phyloP scores from a whole-genome alignment of 2,329 filamentous ascomycete genomes.

The Ophiosphaerella herpotricha region DNA sequence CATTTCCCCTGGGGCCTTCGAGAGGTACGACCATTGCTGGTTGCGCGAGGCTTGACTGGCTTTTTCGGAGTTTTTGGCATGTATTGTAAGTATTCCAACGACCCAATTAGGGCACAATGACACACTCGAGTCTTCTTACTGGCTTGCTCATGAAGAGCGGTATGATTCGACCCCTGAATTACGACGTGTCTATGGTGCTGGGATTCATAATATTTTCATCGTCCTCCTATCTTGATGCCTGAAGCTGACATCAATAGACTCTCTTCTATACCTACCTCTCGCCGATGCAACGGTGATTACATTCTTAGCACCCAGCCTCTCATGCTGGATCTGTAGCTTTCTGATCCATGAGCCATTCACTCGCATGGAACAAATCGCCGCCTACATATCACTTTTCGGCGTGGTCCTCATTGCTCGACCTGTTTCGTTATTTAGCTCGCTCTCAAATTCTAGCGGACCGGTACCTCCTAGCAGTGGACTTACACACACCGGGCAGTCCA shows the following conservation, averaged over 20 bases:
- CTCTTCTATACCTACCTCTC: constrained; percentile 77
- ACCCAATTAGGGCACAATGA: constrained; percentile 1
- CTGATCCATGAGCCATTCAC: constrained; percentile 79
- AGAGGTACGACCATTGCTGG: constrained; percentile 69
- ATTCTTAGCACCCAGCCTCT: constrained; percentile 78
- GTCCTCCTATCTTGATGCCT: constrained; percentile 17
- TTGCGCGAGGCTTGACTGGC: constrained; percentile 70
- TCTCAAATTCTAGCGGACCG: constrained; percentile 26
- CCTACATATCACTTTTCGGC: constrained; percentile 73
- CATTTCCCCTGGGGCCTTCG: constrained; percentile 71
- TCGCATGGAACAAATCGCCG: constrained; percentile 74
- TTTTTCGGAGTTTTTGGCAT: constrained; percentile 80
- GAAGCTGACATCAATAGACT: constrained; percentile 50
- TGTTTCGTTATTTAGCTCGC: constrained; percentile 57
- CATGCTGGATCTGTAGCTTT: constrained; percentile 79
- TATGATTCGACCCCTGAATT: background rate
- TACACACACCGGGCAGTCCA: constrained; percentile 39
- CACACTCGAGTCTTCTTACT: constrained; percentile 4
- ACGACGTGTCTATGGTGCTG: background rate
- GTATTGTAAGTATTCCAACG: constrained; percentile 59
- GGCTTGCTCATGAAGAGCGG: background rate
- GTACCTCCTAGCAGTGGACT: constrained; percentile 40
- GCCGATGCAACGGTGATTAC: constrained; percentile 89
- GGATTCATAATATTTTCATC: constrained; percentile 3
- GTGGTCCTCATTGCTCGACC: constrained; percentile 85